Evolutionary conservation across 768 basidiomycete species (phyloP).

Genomic region (Phaeotremella fagi): DNA sequence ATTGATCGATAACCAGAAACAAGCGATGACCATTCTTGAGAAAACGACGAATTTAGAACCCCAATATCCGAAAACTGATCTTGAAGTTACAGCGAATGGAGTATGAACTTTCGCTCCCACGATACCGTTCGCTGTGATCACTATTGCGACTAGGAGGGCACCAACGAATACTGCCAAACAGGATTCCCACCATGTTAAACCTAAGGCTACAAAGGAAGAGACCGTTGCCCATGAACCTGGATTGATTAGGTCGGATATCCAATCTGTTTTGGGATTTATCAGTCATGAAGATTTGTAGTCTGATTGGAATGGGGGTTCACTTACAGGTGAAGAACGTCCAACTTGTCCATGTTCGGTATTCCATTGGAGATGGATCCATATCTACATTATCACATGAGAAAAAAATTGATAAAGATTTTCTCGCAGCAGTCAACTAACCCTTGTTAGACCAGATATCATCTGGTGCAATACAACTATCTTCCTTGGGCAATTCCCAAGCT

Average conservation of each 20-base stretch:
- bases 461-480: conserved; percentile 35
- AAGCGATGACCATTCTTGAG: conserved; percentile 35
- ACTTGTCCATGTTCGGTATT: conserved; percentile 28
- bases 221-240: conserved; percentile 34
- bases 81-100: conserved; percentile 34
- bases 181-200: conserved; percentile 61
- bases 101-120: conserved; percentile 35
- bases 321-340: conserved; percentile 35
- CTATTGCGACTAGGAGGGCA: conserved; percentile 66
- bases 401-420: too few species aligned
- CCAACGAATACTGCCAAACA: conserved; percentile 80
- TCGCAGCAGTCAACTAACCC: conserved; percentile 10
- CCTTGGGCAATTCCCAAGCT: conserved; percentile 36
- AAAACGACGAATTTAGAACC: conserved; percentile 38
- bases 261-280: conserved; percentile 18
- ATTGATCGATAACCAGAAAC: conserved; percentile 22
- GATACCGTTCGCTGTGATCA: conserved; percentile 34
- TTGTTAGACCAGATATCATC: conserved; percentile 36
- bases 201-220: conserved; percentile 22
- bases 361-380: conserved; percentile 33
- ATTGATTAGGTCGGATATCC: conserved; percentile 29
- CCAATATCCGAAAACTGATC: conserved; percentile 36
- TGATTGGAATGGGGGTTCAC: too few species aligned
- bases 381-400: too few species aligned
- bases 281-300: conserved; percentile 2